phyloP scores from a whole-genome alignment of 139 green algal genomes.

The Haematococcus lacustris region DNA sequence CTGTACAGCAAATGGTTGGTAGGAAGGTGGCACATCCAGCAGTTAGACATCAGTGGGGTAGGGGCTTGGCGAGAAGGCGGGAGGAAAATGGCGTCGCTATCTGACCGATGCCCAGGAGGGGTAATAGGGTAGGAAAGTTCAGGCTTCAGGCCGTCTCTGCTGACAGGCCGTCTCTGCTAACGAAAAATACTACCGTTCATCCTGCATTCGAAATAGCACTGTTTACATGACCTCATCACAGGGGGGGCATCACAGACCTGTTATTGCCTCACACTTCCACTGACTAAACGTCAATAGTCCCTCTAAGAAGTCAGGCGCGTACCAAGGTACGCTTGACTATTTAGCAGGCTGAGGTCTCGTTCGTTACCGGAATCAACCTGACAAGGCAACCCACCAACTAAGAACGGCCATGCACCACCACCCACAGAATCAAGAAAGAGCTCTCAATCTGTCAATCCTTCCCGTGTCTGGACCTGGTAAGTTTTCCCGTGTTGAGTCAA shows the following conservation, averaged over 20 bases:
- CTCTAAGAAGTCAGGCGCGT: slow-evolving; percentile 20
- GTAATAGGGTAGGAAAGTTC: too few species aligned
- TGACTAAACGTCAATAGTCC: slow-evolving; percentile 41
- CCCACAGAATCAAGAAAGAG: slow-evolving; percentile 92
- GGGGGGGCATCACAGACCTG: slow-evolving; percentile 76
- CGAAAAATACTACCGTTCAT: too few species aligned
- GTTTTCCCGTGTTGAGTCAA: slow-evolving; percentile 95
- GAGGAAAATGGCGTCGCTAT: too few species aligned
- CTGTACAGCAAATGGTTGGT: too few species aligned
- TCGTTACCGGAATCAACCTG: slow-evolving; percentile 94
- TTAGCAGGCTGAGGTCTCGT: slow-evolving; percentile 95
- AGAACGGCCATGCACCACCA: slow-evolving; percentile 64
- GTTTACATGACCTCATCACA: too few species aligned
- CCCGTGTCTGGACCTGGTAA: slow-evolving; percentile 93
- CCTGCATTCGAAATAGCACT: too few species aligned
- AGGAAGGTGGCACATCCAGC: too few species aligned
- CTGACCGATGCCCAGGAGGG: too few species aligned
- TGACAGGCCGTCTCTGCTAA: too few species aligned
- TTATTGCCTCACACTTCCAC: slow-evolving; percentile 79
- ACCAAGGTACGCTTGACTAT: slow-evolving; percentile 62
- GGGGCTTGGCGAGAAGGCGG: too few species aligned
- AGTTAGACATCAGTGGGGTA: too few species aligned
- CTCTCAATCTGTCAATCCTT: slow-evolving; percentile 89
- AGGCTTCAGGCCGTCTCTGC: too few species aligned
- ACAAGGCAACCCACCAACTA: slow-evolving; percentile 92